Base-by-base conservation (phyloP, 305 asterid species). In the Fraxinus baroniana region DNA sequence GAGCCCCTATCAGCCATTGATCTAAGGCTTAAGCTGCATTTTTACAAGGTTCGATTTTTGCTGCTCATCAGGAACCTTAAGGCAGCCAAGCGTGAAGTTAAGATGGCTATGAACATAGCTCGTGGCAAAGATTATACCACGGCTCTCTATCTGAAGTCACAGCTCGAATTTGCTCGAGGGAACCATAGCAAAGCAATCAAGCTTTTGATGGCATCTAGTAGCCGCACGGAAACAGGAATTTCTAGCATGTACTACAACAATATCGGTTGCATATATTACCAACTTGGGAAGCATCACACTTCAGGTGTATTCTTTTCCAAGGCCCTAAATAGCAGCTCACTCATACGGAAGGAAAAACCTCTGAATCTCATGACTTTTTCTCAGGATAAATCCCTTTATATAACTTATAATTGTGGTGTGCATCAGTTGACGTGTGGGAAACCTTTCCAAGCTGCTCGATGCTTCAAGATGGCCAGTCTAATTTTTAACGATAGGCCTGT, bases 351-450 rank as follows among this genome's bases (percentile, higher is more conserved):
- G 87, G 98, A 90, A 82, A 91, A 90, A 78, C 93, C 95, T 60
- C 78, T 81, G 15, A 93, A 90, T 83, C 93, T 95, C 83, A 82
- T 85, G 46, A 85, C 89, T 20, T 76, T 92, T 79, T 93, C 97
- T 13, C 97, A 87, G 91, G 99, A 93, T 82, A 93, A 94, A 87
- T 92, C 97, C 81, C 84, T 87, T 82, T 82, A 90, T 82, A 89
- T 96, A 79, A 68, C 90, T 5, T 96, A 96, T 80, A 96, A 96
- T 81, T 91, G 97, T 87, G 99, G 98, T 71, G 30, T 93, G 82
- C 87, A 88, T 79, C 86, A 89, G 74, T 85, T 96, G 92, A 92
- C 95, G 76, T 87, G 97, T 87, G 98, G 98, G 81, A 94, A 89
- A 84, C 98, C 99, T 44, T 78, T 93, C 49, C 90, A 80, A 66